Conservation (phyloP, 495 filamentous ascomycete genomes). For the Trichoderma parareesei region DNA sequence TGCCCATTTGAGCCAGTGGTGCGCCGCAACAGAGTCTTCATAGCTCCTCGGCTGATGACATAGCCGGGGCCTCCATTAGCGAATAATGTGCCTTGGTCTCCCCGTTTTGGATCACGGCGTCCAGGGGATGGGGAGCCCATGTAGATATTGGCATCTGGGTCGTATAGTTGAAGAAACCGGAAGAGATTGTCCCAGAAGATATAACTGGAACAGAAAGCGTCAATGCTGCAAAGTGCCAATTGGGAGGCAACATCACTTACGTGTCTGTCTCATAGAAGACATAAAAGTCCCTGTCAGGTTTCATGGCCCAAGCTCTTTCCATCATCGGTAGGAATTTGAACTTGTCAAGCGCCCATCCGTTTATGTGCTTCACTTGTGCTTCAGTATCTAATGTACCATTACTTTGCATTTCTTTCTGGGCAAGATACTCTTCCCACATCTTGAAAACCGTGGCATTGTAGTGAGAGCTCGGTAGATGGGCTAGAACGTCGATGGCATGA, state of each 20-base stretch:
- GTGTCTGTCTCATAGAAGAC: conserved; percentile 1
- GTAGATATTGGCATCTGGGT: not conserved
- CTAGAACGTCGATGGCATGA: not conserved
- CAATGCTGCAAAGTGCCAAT: not conserved
- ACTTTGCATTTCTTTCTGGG: not conserved
- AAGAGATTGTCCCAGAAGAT: not conserved
- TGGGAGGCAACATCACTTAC: not conserved
- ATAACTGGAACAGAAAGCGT: not conserved
- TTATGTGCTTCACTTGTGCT: not conserved
- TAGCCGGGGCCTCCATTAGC: not conserved
- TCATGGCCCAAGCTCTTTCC: conserved; percentile 3
- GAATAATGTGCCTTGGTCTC: not conserved
- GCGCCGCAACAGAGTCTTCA: not conserved
- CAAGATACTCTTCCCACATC: not conserved
- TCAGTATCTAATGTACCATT: not conserved
- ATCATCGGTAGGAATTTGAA: conserved; percentile 5
- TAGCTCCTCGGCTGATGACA: not conserved
- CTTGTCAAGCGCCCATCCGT: not conserved
- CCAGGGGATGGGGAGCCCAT: not conserved
- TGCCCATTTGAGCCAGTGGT: not conserved
- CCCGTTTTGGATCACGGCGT: not conserved
- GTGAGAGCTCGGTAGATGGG: not conserved
- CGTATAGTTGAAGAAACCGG: not conserved
- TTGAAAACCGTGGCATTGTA: not conserved
- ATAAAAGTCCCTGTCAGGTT: not conserved